A percentile compares a stretch with the other conserved stretches of the same genome.
Evolutionary conservation across 2,329 filamentous ascomycete genomes (phyloP).

Genomic region (Fusarium floridanum): DNA sequence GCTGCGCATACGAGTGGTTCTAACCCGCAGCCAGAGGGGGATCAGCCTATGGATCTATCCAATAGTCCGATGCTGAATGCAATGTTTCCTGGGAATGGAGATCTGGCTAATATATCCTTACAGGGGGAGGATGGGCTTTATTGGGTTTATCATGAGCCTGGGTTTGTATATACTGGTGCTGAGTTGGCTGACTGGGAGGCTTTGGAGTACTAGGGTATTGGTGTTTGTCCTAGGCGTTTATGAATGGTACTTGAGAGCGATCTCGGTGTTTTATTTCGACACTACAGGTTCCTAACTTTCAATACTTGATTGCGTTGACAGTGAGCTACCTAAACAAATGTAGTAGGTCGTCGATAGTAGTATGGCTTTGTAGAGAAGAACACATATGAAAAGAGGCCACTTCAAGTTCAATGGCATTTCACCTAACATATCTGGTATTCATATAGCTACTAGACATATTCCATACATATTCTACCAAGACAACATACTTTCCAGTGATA

Average conservation of each 20-base stretch:
- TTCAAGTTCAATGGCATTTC: background rate
- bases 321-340: background rate
- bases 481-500: background rate
- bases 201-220: constrained; percentile 8
- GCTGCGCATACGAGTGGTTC: background rate
- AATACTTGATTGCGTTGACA: background rate
- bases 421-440: background rate
- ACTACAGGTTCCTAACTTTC: background rate
- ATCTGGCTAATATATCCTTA: constrained; percentile 27
- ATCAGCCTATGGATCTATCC: background rate
- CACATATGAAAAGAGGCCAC: background rate
- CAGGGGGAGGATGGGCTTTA: constrained; percentile 28
- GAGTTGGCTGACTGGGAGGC: constrained; percentile 29
- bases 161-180: constrained; percentile 20
- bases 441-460: background rate
- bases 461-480: background rate
- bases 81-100: constrained; percentile 8
- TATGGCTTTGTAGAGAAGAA: background rate
- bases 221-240: background rate
- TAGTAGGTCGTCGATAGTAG: background rate
- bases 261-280: background rate
- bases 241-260: background rate
- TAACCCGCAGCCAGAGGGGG: background rate
- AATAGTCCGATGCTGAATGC: background rate
- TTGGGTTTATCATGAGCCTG: constrained; percentile 29